phyloP scores from a whole-genome alignment of 495 filamentous ascomycete genomes.

The Penicilliopsis zonata region DNA sequence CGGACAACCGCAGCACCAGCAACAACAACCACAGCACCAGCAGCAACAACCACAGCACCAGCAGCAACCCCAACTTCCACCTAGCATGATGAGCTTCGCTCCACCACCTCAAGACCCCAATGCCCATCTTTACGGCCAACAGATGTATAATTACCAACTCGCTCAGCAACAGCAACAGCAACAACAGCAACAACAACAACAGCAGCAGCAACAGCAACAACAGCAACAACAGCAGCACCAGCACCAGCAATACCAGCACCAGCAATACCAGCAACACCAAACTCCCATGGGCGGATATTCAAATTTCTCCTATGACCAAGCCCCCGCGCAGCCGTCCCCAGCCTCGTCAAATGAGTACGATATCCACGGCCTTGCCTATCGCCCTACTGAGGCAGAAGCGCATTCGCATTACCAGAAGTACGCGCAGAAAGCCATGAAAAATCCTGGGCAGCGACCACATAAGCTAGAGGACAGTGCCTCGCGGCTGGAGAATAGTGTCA shows the following conservation, averaged over 20 bases:
- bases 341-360: slow-evolving; percentile 38
- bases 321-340: slow-evolving; percentile 20
- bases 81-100: slow-evolving; percentile 26
- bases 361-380: slow-evolving; percentile 67
- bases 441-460: slow-evolving; percentile 31
- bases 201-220: slow-evolving; percentile 6
- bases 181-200: slow-evolving; percentile 7
- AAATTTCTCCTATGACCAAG: slow-evolving; percentile 40
- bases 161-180: too few relatives aligned
- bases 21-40: slow-evolving; percentile 8
- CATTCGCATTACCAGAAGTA: slow-evolving; percentile 27
- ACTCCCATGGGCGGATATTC: slow-evolving; percentile 39
- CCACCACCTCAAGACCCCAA: slow-evolving; percentile 36
- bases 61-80: slow-evolving; percentile 5
- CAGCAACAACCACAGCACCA: slow-evolving; percentile 9
- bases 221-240: slow-evolving; percentile 6
- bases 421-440: slow-evolving; percentile 40
- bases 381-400: slow-evolving; percentile 57
- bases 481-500: slow-evolving; percentile 64
- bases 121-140: slow-evolving; percentile 25
- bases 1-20: slow-evolving; percentile 7
- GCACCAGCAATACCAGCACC: background rate
- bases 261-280: slow-evolving; percentile 6
- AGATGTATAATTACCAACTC: slow-evolving; percentile 4
- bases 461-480: slow-evolving; percentile 59